Evolutionary conservation across 495 filamentous ascomycete species (phyloP).

Genomic region (Penicillium diatomitis): DNA sequence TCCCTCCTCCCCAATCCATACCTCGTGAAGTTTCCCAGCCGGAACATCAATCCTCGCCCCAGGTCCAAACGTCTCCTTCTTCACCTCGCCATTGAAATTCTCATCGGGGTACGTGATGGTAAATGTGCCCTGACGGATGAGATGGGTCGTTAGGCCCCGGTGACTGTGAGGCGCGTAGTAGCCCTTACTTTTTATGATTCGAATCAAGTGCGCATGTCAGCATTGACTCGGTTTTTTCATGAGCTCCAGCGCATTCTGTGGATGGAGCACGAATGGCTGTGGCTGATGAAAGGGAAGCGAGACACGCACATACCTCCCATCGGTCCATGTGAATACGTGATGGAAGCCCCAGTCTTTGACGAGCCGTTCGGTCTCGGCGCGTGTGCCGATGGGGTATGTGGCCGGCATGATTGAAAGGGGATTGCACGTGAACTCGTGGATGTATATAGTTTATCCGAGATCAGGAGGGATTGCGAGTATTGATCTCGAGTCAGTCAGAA

Average conservation of each 20-base stretch:
- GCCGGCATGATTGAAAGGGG: conserved; percentile 7
- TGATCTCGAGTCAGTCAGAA: no score
- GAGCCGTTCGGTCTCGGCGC: conserved; percentile 48
- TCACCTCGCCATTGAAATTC: conserved; percentile 27
- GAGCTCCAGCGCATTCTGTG: no score
- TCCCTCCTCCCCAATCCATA: conserved; percentile 70
- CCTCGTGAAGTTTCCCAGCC: conserved; percentile 63
- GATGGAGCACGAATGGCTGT: no score
- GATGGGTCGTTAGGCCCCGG: conserved; percentile 59
- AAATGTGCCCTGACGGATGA: conserved; percentile 61
- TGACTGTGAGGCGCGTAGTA: conserved; percentile 74
- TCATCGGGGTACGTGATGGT: conserved; percentile 71
- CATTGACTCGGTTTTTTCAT: no score
- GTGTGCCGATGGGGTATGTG: conserved; percentile 31
- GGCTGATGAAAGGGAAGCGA: neutral
- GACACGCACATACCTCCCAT: conserved; percentile 50
- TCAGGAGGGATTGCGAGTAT: neutral
- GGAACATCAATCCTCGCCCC: conserved; percentile 72
- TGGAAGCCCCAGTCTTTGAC: conserved; percentile 70
- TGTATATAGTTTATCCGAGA: neutral
- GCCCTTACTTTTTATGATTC: conserved; percentile 41
- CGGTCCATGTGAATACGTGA: conserved; percentile 73
- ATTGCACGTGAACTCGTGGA: neutral
- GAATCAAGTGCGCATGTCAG: no score
- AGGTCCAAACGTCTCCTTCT: conserved; percentile 57